These are phyloP conservation scores for Diospyros lotus DNA, from an alignment of 148 eudicot species.

Conservation along the genomic window DNA sequence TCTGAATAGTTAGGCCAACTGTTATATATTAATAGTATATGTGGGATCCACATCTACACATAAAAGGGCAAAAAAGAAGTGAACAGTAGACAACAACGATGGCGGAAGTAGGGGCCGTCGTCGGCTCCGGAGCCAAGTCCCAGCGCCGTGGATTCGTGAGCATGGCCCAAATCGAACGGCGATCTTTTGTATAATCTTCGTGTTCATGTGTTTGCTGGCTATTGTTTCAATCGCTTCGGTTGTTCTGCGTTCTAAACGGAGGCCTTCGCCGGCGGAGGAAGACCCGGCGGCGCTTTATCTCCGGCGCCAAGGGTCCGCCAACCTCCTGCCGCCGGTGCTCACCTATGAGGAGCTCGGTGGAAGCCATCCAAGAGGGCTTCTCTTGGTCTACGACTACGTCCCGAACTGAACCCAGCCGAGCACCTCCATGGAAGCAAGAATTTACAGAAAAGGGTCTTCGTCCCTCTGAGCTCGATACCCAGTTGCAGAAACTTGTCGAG, in stretches of 20 bases:
- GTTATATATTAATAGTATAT: too few relatives aligned
- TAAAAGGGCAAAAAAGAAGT: too few relatives aligned
- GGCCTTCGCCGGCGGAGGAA: conserved; percentile 15
- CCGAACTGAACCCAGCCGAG: conserved; percentile 74
- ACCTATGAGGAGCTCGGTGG: conserved; percentile 88
- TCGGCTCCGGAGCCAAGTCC: neutral
- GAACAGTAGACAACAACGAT: too few relatives aligned
- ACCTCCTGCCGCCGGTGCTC: conserved; percentile 73
- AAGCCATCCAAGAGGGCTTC: conserved; percentile 74
- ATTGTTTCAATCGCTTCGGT: conserved; percentile 18
- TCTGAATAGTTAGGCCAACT: too few relatives aligned
- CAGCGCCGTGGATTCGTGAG: conserved; percentile 20
- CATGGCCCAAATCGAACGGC: conserved; percentile 22
- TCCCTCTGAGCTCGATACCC: too few relatives aligned
- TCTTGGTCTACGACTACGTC: conserved; percentile 79
- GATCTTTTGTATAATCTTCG: conserved; percentile 19
- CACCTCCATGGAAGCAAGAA: conserved; percentile 54
- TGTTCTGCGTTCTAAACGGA: conserved; percentile 26
- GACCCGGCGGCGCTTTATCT: conserved; percentile 59
- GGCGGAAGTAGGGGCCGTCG: conserved; percentile 20
- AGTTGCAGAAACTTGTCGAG: too few relatives aligned
- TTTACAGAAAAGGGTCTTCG: conserved; percentile 31
- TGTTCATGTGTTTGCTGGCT: conserved; percentile 29
- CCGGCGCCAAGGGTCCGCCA: conserved; percentile 62
- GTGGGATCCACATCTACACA: too few relatives aligned